phyloP scores from a whole-genome alignment of 1,284 basidiomycete species.

The Papiliotrema flavescens region DNA sequence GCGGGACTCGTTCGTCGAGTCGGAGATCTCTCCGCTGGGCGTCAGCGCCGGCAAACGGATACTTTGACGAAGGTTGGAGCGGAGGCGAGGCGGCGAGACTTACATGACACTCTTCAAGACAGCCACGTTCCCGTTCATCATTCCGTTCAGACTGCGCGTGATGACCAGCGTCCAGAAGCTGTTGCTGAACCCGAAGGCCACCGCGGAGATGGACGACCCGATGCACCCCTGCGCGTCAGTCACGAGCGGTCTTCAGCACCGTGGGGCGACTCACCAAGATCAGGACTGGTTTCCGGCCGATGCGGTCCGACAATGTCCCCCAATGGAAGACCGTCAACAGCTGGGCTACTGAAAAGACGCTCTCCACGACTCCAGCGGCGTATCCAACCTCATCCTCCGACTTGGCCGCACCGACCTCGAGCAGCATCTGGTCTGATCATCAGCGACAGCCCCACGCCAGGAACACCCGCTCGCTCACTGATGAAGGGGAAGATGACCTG shows the following conservation, averaged over 20 bases:
- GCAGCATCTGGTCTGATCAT: constrained; percentile 26
- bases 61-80: no score
- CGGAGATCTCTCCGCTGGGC: constrained; percentile 32
- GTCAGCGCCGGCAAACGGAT: neutral
- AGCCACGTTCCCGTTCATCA: constrained; percentile 39
- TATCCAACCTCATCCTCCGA: constrained; percentile 34
- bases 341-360: constrained; percentile 36
- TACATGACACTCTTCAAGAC: constrained; percentile 37
- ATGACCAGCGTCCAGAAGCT: constrained; percentile 27
- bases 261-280: constrained; percentile 23
- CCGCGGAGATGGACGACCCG: constrained; percentile 26
- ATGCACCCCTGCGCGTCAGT: constrained; percentile 23
- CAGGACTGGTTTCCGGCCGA: constrained; percentile 37
- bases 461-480: neutral
- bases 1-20: constrained; percentile 36
- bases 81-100: neutral
- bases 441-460: constrained; percentile 17
- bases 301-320: constrained; percentile 32
- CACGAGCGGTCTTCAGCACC: neutral
- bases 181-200: constrained; percentile 33
- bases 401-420: constrained; percentile 31
- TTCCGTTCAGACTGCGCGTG: constrained; percentile 31
- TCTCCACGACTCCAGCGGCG: constrained; percentile 31
- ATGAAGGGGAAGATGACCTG: constrained; percentile 30
- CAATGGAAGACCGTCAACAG: constrained; percentile 40